These are phyloP conservation scores for Saccharomycopsis amapae DNA, from an alignment of 805 yeast species.

Conservation along the genomic window DNA sequence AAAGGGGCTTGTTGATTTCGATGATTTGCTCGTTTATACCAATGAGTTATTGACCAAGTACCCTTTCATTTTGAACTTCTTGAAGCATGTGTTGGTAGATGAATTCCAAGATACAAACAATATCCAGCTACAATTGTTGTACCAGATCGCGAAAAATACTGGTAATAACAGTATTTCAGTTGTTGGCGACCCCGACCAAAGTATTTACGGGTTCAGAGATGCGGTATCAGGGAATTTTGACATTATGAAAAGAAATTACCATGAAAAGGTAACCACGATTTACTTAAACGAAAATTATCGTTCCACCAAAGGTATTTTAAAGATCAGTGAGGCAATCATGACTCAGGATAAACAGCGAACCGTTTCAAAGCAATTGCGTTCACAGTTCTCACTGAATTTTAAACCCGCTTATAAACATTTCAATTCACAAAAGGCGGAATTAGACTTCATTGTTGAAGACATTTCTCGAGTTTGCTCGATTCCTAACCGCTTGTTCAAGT, in stretches of 20 bases:
- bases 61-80: constrained; percentile 39
- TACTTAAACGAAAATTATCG: constrained; percentile 68
- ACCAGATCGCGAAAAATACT: constrained; percentile 39
- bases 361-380: constrained; percentile 34
- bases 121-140: constrained; percentile 66
- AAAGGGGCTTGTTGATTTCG: constrained; percentile 60
- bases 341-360: constrained; percentile 41
- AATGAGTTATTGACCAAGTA: constrained; percentile 38
- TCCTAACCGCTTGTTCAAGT: constrained; percentile 30
- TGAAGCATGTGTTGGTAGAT: constrained; percentile 77
- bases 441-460: constrained; percentile 49
- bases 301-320: constrained; percentile 61
- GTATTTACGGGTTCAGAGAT: constrained; percentile 82
- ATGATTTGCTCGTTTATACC: constrained; percentile 64
- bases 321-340: constrained; percentile 59
- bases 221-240: constrained; percentile 66
- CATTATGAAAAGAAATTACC: constrained; percentile 37
- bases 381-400: constrained; percentile 38
- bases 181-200: constrained; percentile 96
- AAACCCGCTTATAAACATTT: constrained; percentile 42
- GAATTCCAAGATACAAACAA: constrained; percentile 91
- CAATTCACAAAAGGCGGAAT: constrained; percentile 44
- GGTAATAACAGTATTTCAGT: constrained; percentile 58
- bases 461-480: constrained; percentile 45
- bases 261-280: constrained; percentile 28